Evolutionary conservation across 352 stramenopile genomes (phyloP).

Genomic region (Phytopythium sindhum): DNA sequence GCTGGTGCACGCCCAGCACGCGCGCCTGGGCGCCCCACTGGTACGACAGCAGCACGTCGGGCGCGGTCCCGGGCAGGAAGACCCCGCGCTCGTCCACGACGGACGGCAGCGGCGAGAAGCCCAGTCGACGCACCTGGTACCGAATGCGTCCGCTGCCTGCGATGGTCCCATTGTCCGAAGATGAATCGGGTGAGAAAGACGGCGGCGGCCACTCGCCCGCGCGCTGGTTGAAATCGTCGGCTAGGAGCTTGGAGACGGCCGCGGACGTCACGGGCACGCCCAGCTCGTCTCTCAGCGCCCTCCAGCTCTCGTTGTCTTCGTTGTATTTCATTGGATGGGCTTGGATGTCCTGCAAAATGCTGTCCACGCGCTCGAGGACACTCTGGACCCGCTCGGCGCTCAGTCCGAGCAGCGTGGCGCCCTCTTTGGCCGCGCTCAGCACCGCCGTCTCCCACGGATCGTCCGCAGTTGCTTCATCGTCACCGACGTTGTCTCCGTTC

Average conservation of each 20-base stretch:
- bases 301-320: constrained; percentile 1
- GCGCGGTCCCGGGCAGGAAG: constrained; percentile 26
- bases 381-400: constrained; percentile 1
- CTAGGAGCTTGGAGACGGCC: background rate
- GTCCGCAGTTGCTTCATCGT: background rate
- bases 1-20: constrained; percentile 41
- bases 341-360: constrained; percentile 3
- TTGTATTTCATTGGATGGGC: background rate
- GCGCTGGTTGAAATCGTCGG: background rate
- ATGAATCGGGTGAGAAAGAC: constrained; percentile 12
- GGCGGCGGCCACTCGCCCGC: constrained; percentile 5
- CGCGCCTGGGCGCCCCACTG: constrained; percentile 41
- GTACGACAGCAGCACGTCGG: constrained; percentile 63
- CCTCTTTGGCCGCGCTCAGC: constrained; percentile 11
- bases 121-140: constrained; percentile 36
- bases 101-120: constrained; percentile 20
- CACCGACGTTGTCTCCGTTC: background rate
- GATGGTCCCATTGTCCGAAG: constrained; percentile 13
- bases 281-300: constrained; percentile 12
- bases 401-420: constrained; percentile 18
- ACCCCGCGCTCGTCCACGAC: constrained; percentile 39
- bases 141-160: constrained; percentile 20
- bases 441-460: constrained; percentile 1
- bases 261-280: constrained; percentile 13
- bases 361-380: constrained; percentile 10